Evolutionary conservation across 2,329 filamentous ascomycete species (phyloP).

Genomic region (Lachnellula willkommii): DNA sequence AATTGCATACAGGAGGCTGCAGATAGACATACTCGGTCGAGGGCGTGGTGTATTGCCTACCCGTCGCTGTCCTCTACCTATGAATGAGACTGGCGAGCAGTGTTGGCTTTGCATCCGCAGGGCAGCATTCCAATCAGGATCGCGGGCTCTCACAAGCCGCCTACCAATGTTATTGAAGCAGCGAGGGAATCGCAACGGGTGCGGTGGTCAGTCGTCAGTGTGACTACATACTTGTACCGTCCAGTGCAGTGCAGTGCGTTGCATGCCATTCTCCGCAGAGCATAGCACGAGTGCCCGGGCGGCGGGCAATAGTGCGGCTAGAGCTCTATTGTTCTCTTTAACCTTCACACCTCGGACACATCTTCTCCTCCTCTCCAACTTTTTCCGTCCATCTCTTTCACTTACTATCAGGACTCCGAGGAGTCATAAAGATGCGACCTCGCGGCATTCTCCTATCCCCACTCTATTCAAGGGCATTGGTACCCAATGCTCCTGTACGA

Average conservation of each 20-base stretch:
- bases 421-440: conserved; percentile 23
- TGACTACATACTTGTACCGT: neutral
- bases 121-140: conserved; percentile 2
- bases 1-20: conserved; percentile 5
- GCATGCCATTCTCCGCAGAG: too few species aligned
- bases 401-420: conserved; percentile 2
- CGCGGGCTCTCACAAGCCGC: too few species aligned
- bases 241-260: too few species aligned
- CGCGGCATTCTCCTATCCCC: conserved; percentile 12
- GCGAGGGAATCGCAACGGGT: neutral
- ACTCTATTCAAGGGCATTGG: conserved; percentile 24
- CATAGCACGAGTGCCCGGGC: neutral
- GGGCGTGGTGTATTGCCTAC: conserved; percentile 5
- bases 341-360: neutral
- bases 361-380: conserved; percentile 6
- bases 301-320: neutral
- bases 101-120: conserved; percentile 13
- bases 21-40: conserved; percentile 5
- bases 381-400: conserved; percentile 1
- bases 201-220: neutral
- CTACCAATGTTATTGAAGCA: conserved; percentile 7
- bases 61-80: conserved; percentile 8
- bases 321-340: neutral
- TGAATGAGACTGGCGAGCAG: conserved; percentile 2
- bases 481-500: conserved; percentile 24